phyloP scores from a whole-genome alignment of 2,329 filamentous ascomycete species.

The Zymoseptoria brevis region DNA sequence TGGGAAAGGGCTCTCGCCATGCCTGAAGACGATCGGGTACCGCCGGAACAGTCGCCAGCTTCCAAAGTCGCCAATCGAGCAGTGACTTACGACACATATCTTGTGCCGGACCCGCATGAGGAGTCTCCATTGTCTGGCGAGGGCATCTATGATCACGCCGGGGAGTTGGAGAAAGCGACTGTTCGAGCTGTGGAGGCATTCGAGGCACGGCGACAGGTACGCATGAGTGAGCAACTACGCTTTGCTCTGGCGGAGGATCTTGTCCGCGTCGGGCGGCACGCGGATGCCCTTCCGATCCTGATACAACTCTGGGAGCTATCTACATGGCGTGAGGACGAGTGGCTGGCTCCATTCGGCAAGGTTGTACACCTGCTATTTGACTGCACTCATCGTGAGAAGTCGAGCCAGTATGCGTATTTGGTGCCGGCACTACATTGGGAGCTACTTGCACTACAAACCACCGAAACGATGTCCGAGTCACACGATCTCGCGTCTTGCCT shows the following conservation, averaged over 20 bases:
- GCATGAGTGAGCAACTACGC: slow-evolving; percentile 47
- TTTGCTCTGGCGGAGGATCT: slow-evolving; percentile 50
- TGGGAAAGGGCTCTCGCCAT: slow-evolving; percentile 47
- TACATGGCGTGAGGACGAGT: slow-evolving; percentile 53
- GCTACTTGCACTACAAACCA: slow-evolving; percentile 30
- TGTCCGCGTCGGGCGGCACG: slow-evolving; percentile 42
- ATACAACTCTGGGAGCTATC: slow-evolving; percentile 48
- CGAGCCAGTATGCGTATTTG: slow-evolving; percentile 36
- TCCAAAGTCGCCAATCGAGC: slow-evolving; percentile 48
- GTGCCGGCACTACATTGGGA: slow-evolving; percentile 52
- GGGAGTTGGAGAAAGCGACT: slow-evolving; percentile 42
- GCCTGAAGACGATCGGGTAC: slow-evolving; percentile 50
- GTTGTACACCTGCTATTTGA: slow-evolving; percentile 48
- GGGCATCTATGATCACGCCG: slow-evolving; percentile 44
- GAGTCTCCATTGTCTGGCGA: slow-evolving; percentile 42
- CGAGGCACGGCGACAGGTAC: slow-evolving; percentile 43
- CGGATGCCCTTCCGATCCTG: slow-evolving; percentile 45
- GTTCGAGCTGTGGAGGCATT: slow-evolving; percentile 44
- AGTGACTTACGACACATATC: slow-evolving; percentile 51
- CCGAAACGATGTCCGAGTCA: slow-evolving; percentile 1
- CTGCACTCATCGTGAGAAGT: slow-evolving; percentile 34
- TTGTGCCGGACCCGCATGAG: slow-evolving; percentile 50
- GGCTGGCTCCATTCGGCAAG: slow-evolving; percentile 49
- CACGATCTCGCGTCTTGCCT: slow-evolving; percentile 15
- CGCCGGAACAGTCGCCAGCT: slow-evolving; percentile 49